Base-by-base conservation (phyloP, 345 rosid genomes). In the Excoecaria agallocha region DNA sequence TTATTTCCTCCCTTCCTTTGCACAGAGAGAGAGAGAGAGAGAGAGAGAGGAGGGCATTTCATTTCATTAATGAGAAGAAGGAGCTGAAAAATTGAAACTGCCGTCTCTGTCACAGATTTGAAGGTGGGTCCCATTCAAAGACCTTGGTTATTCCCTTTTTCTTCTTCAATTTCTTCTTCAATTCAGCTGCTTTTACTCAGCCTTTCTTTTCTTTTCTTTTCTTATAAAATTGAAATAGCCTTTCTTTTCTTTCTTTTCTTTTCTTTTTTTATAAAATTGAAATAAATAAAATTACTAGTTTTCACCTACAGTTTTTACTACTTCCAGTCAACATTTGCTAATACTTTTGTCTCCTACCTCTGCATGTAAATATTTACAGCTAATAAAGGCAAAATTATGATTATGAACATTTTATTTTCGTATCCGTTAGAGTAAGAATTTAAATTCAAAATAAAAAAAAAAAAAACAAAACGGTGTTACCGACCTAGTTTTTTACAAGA, bases 41-140 rank as follows among this genome's bases (percentile, higher is more conserved):
- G 71, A 17, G 41, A 37, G 12, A n/a, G 8, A 1, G 16, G 59
- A 48, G 50, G 13, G 16, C 39, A 70, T 37, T 57, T 77, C 9
- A 37, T 37, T 17, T 62, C 45, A 62, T 38, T 25, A 30, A 59
- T 16, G 73, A 80, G 59, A 70, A 72, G 61, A 66, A 20, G 41
- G 12, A 41, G 55, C 46, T 66, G 54, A 56, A 78, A 76, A 72
- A 55, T 83, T 77, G 89, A 86, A 91, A 90, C 91, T 85, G 87
- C 84, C 82, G 85, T 85, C 87, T 69, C 83, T 86, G 88, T 86
- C 91, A 83, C 88, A 86, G 91, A 77, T 83, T 80, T 87, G 85
- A 85, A 70, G 60, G 81, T 82, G 89, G 95, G 91, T 51, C 89
- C 97, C 80, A 58, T 48, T 19, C 71, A 54, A 84, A 84, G 91